phyloP scores from a whole-genome alignment of 108 stramenopile genomes.

The Asterionellopsis glacialis region DNA sequence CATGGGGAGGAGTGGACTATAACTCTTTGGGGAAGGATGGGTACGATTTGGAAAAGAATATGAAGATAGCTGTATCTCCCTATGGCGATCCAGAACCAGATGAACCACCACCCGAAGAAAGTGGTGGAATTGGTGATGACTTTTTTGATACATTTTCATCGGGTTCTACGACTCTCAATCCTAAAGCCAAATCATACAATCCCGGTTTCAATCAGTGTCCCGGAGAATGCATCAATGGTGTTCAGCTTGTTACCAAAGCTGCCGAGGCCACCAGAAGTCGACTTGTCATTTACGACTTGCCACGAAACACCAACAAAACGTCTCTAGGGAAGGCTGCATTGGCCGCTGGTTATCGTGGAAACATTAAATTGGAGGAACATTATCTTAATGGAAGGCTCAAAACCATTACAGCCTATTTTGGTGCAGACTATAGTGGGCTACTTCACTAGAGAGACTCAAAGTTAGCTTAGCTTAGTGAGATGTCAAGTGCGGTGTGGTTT shows the following conservation, averaged over 20 bases:
- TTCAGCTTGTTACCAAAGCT: slow-evolving; percentile 64
- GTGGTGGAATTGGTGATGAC: slow-evolving; percentile 22
- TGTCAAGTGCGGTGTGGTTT: background rate
- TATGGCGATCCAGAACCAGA: slow-evolving; percentile 36
- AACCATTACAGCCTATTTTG: slow-evolving; percentile 87
- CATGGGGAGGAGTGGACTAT: slow-evolving; percentile 84
- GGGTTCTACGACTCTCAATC: slow-evolving; percentile 4
- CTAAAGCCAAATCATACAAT: slow-evolving; percentile 8
- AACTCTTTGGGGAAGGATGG: slow-evolving; percentile 75
- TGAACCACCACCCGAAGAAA: slow-evolving; percentile 12
- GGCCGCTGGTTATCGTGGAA: slow-evolving; percentile 78
- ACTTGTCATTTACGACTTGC: slow-evolving; percentile 74
- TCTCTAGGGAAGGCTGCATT: slow-evolving; percentile 70
- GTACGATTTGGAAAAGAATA: slow-evolving; percentile 76
- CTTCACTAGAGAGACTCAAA: background rate
- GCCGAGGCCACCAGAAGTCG: slow-evolving; percentile 60
- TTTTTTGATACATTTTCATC: slow-evolving; percentile 41
- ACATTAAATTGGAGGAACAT: slow-evolving; percentile 80
- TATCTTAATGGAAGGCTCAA: slow-evolving; percentile 83
- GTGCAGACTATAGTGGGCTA: slow-evolving; percentile 12
- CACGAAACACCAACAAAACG: slow-evolving; percentile 66
- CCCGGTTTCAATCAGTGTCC: slow-evolving; percentile 34
- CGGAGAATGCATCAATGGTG: slow-evolving; percentile 52
- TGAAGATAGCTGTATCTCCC: slow-evolving; percentile 63
- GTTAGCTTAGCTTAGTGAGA: background rate